A percentile compares a stretch with the other conserved stretches of the same genome.
Conservation (phyloP, 176 grass and related monocot species). For the Oryza coarctata region DNA sequence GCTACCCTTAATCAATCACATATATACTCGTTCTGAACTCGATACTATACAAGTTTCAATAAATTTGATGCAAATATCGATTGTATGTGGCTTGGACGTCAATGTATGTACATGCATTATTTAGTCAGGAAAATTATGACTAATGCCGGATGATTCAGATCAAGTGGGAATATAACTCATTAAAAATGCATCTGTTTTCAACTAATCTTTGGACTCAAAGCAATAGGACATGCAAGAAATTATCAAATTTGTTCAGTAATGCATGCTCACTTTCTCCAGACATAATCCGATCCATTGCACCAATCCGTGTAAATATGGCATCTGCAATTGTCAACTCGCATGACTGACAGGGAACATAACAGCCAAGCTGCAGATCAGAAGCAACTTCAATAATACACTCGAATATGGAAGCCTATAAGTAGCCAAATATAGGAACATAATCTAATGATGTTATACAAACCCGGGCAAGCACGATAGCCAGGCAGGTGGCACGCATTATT, state of each 20-base stretch:
- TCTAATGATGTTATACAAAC: constrained; percentile 38
- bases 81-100: not conserved
- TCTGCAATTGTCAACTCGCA: constrained; percentile 73
- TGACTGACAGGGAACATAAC: constrained; percentile 79
- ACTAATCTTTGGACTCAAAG: not conserved
- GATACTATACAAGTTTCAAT: too few relatives aligned
- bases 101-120: not conserved
- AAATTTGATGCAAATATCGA: not conserved
- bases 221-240: constrained; percentile 2
- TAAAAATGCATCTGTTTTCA: not conserved
- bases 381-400: constrained; percentile 24
- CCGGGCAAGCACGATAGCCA: constrained; percentile 82
- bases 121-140: constrained; percentile 1
- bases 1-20: too few relatives aligned
- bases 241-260: constrained; percentile 4
- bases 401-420: not conserved
- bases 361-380: constrained; percentile 69
- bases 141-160: not conserved
- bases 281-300: constrained; percentile 93
- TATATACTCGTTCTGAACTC: too few relatives aligned
- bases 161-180: not conserved
- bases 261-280: constrained; percentile 83
- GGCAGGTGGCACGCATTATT: constrained; percentile 87
- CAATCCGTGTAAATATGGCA: constrained; percentile 89
- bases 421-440: constrained; percentile 18